phyloP scores from a whole-genome alignment of 331 rosid species.

The Telfairia occidentalis region DNA sequence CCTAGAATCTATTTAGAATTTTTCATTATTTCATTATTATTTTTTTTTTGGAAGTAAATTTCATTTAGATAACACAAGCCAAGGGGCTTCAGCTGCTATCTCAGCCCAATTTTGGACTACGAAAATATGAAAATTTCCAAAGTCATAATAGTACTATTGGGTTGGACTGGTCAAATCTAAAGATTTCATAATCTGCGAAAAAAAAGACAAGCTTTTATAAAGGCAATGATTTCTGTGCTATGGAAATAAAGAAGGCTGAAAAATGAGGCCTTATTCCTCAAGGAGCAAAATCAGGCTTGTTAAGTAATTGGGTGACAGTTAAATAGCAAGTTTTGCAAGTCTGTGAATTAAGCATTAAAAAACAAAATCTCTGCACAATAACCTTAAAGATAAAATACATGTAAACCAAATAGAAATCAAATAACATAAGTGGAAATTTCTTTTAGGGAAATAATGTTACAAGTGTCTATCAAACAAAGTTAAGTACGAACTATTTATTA shows the following conservation, averaged over 20 bases:
- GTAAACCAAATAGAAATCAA: neutral
- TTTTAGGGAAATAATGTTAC: constrained; percentile 2
- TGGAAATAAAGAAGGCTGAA: neutral
- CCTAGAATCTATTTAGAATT: no score
- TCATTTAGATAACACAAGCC: no score
- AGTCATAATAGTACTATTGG: neutral
- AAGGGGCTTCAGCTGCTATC: no score
- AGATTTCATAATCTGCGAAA: neutral
- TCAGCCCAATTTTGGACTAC: no score
- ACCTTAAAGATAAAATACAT: neutral
- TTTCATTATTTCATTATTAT: no score
- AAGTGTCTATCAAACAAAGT: neutral
- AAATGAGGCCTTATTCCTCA: neutral
- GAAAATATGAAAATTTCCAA: neutral
- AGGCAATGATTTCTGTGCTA: neutral
- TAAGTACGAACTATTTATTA: neutral
- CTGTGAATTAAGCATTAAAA: neutral
- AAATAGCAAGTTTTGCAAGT: neutral
- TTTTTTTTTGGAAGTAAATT: no score
- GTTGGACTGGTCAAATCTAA: neutral
- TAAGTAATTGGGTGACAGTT: no score
- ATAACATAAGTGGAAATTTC: neutral
- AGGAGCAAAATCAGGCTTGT: no score
- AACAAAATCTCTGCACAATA: neutral
- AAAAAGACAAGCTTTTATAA: neutral